Conservation (phyloP, 2,329 filamentous ascomycete species). For the Elsinoe necatrix region DNA sequence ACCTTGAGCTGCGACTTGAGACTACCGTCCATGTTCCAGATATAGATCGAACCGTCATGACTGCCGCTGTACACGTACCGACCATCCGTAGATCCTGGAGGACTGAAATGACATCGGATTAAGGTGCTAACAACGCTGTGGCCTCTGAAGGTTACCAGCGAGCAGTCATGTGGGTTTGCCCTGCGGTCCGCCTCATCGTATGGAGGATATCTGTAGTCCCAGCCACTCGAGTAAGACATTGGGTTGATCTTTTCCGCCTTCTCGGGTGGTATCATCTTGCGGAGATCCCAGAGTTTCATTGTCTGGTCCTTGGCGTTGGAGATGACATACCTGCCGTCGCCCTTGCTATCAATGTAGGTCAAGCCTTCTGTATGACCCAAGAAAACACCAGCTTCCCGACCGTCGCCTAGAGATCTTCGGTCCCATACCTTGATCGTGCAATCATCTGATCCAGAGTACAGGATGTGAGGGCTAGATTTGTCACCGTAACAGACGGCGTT, state of each 20-base stretch:
- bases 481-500: conserved; percentile 97
- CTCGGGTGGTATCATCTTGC: conserved; percentile 74
- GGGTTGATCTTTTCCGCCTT: conserved; percentile 51
- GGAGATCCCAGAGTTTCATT: conserved; percentile 93
- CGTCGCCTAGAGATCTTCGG: conserved; percentile 58
- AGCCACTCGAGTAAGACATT: conserved; percentile 51
- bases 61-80: conserved; percentile 91
- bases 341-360: conserved; percentile 69
- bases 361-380: conserved; percentile 57
- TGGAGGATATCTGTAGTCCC: conserved; percentile 64
- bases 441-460: conserved; percentile 95
- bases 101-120: conserved; percentile 92
- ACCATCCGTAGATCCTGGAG: conserved; percentile 73
- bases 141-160: conserved; percentile 84
- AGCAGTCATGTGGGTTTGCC: conserved; percentile 77
- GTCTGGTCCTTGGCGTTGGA: conserved; percentile 94
- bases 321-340: conserved; percentile 79
- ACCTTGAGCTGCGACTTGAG: conserved; percentile 4
- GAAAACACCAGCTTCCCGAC: conserved; percentile 56
- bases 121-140: conserved; percentile 83
- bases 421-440: conserved; percentile 95
- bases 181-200: conserved; percentile 60
- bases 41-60: conserved; percentile 77
- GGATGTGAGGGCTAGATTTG: conserved; percentile 75
- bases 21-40: conserved; percentile 87